Evolutionary conservation across 169 alveolate species (phyloP), one percentile per base, ranked within the genome.

Genomic region (Plasmodium adleri): DNA sequence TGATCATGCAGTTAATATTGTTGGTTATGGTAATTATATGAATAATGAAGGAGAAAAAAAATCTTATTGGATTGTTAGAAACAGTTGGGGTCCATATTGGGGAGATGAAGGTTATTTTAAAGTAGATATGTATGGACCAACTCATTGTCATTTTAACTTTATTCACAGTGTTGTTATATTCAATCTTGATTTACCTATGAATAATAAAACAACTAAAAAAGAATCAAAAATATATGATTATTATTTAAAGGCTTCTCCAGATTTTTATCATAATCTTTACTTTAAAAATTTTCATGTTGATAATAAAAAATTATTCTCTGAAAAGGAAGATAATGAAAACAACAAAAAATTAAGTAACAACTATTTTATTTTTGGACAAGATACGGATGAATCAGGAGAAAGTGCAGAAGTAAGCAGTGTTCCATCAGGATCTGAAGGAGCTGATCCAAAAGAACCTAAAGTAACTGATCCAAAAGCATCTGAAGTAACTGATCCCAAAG

Each of bases 1-100:
- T 32, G 87, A 75, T 15, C 93, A 75, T 66, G 88, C 93, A 20
- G 62, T 88, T 17, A 74, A 54, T 22, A 70, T 75, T 24, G 66
- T 88, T 20, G 93, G 93, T 10, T 88, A 63, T 75, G 93, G 93
- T 17, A 63, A 49, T 22, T 88, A 88, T 56, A 20, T 75, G 9
- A 52, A 15, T 58, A 20, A 4, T 4, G 67, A 71, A 39, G 88
- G 85, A 17, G 22, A 58, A 17, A 62, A 62, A 24, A 68, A 78
- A 13, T 12, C 88, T 4, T 74, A 74, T 20, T 74, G 88, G 88
- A 32, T 59, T 10, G 24, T 74, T 0, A 28, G 59, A 74, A 74
- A 74, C 64, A 74, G 88, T 28, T 74, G 88, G 88, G 88, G 88
- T 15, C 0, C 22, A 8, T 58, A 74, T 17, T 74, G 88, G 88